Evolutionary conservation across 176 grass and related monocot species (phyloP), one percentile per base, ranked within the genome.

Genomic region (Bromus sterilis): DNA sequence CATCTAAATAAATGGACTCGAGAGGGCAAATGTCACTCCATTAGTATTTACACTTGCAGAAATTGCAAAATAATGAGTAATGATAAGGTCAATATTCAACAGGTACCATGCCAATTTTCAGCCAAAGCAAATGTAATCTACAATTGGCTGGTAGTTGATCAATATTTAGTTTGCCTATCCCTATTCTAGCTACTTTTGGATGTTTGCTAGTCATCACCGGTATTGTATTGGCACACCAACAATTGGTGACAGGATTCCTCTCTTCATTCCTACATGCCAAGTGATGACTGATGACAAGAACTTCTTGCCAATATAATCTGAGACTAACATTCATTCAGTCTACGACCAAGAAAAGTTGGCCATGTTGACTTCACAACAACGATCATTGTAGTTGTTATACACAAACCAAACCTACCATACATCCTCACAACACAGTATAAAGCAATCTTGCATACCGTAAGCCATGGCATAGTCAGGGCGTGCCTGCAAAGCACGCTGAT

Each of bases 381-480:
- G 29, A 49, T 41, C 26, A 21, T 32, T 11, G 15, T 51, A 49
- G 16, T 51, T 73, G 70, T 49, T 51, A 42, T 25, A 73, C 70
- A 49, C 42, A 73, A 73, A 73, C 70, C 70, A 73, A 73, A 73
- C 70, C 70, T 73, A 73, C 42, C 42, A 73, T 73, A 32, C 42
- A 49, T 73, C 26, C 70, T 21, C 68, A 73, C 41, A 48, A 48
- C 26, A 49, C 4, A 73, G 16, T 31, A 18, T 49, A 73, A 73
- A 73, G 42, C 43, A 73, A 73, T 15, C 31, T 3, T 73, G 70
- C 67, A 24, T 77, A 99, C 96, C 96, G 57, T 93, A 95, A 66
- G 96, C 93, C 58, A 95, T 99, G 20, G 96, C 88, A 74, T 91
- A 99, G 87, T 88, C 84, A 46, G 96, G 91, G 16, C 87, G 96